Conservation (phyloP, 306 rosid genomes). For the Dalbergia cochinchinensis region DNA sequence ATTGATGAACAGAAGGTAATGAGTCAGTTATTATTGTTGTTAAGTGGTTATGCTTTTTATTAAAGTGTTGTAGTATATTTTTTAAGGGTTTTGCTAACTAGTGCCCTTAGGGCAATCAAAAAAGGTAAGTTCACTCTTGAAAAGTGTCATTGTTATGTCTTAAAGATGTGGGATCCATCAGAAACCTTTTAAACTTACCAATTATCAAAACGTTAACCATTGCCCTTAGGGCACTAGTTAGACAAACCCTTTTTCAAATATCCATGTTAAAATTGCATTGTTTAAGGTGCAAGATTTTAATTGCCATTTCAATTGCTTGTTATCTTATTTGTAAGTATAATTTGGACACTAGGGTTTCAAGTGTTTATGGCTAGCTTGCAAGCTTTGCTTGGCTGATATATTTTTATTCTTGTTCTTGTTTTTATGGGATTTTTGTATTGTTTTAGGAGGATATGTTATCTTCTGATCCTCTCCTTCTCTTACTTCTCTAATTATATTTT, state of each 20-base stretch:
- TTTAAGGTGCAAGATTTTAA: constrained; percentile 7
- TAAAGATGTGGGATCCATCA: too few species aligned
- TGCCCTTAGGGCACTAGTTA: too few species aligned
- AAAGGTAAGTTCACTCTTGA: too few species aligned
- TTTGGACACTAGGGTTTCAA: not conserved
- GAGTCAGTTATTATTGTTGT: constrained; percentile 43
- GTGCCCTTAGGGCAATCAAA: too few species aligned
- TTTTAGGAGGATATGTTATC: constrained; percentile 4
- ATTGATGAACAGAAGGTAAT: constrained; percentile 74
- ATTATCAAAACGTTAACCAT: too few species aligned
- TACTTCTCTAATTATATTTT: not conserved
- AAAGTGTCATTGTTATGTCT: too few species aligned
- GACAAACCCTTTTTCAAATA: not conserved
- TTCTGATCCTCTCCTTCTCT: not conserved
- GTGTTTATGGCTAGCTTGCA: constrained; percentile 10
- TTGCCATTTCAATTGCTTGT: constrained; percentile 22
- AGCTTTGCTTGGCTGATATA: constrained; percentile 24
- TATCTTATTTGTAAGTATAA: constrained; percentile 20
- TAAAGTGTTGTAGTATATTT: not conserved
- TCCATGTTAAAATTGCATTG: constrained; percentile 11
- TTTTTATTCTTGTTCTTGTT: not conserved
- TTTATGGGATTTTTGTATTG: constrained; percentile 11
- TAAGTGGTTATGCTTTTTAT: constrained; percentile 23
- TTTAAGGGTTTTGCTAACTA: too few species aligned
- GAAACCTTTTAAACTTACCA: too few species aligned